Percentiles rank a stretch among this genome's conserved stretches.
Conservation (phyloP, 2,329 filamentous ascomycete genomes). For the Neofusicoccum umdonicola region DNA sequence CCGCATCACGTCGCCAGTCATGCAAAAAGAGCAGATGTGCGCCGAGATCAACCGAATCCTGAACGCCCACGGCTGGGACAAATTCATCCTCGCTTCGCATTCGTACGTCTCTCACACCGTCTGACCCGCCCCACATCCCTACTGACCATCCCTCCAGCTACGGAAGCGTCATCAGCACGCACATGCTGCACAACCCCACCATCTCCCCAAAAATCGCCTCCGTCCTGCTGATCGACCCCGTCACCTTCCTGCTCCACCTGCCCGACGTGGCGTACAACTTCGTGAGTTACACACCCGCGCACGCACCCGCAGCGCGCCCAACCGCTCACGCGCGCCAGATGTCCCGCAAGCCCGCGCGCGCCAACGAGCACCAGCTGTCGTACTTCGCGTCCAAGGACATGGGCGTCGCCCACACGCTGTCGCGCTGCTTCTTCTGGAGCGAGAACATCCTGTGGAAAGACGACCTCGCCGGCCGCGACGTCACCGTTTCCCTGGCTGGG, state of each 20-base stretch:
- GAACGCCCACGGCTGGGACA: slow-evolving; percentile 55
- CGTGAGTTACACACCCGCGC: slow-evolving; percentile 37
- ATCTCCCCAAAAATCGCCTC: slow-evolving; percentile 49
- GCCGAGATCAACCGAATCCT: slow-evolving; percentile 58
- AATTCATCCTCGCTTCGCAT: slow-evolving; percentile 61
- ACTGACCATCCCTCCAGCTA: neutral
- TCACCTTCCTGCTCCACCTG: slow-evolving; percentile 65
- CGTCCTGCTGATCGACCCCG: slow-evolving; percentile 59
- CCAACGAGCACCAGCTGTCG: slow-evolving; percentile 70
- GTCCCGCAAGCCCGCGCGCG: slow-evolving; percentile 33
- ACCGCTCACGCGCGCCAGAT: slow-evolving; percentile 27
- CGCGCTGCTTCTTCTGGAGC: slow-evolving; percentile 68
- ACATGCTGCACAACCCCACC: slow-evolving; percentile 54
- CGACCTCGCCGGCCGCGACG: slow-evolving; percentile 48
- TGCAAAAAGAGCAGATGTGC: slow-evolving; percentile 54
- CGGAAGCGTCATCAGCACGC: slow-evolving; percentile 49
- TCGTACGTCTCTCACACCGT: slow-evolving; percentile 54
- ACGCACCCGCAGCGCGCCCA: too few species aligned
- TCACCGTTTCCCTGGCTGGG: slow-evolving; percentile 59
- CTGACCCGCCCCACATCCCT: slow-evolving; percentile 32
- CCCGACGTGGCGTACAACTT: slow-evolving; percentile 73
- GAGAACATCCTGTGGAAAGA: slow-evolving; percentile 71
- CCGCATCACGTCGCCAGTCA: slow-evolving; percentile 57
- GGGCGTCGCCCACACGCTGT: slow-evolving; percentile 63
- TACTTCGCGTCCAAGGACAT: slow-evolving; percentile 69